Base-by-base conservation (phyloP, 495 filamentous ascomycete species). In the Aspergillus saccharolyticus region DNA sequence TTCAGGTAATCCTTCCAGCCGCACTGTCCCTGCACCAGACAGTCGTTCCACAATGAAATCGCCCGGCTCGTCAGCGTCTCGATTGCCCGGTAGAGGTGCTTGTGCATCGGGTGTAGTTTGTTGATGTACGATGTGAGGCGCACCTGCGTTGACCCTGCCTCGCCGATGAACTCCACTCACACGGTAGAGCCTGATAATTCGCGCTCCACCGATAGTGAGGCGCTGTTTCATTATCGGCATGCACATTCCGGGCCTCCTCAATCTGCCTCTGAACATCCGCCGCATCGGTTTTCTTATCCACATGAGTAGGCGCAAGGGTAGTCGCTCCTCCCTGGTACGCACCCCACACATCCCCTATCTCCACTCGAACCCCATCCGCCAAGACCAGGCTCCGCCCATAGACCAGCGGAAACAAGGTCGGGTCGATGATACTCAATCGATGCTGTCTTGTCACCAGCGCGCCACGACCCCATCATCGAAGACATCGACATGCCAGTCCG, bases 181-280 rank as follows among this genome's bases (percentile, higher is more conserved):
- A 77, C 0, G 84, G 84, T 19, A 86, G 68, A 82, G 80, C 85
- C 58, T 87, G 84, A 46, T 78, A 85, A 3, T 67, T 65, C n/a
- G 12, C 24, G 39, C 53, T 56, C 53, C 54, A 61, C 17, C 50
- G 18, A 7, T 46, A 52, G 9, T 39, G 19, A 39, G 42, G 44
- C 16, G 18, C 28, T 55, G 15, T 20, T 21, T 44, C 25, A 54
- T 22, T 4, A 30, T 30, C 25, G 25, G 10, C 25, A 30, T 30
- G 25, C 42, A 50, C 20, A 15, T 25, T 22, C 6, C 52, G 52
- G 12, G 33, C 15, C 52, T 21, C n/a, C 3, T 54, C 39, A 18
- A 21, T 21, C 42, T 20, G 19, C 9, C 20, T 42, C 17, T 42
- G 14, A 45, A 20, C 18, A 18, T 54, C 52, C 25, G 25, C 25